Percentiles rank a stretch among this genome's conserved stretches.
Evolutionary conservation across 169 alveolate species (phyloP).

Genomic region (Besnoitia besnoiti): DNA sequence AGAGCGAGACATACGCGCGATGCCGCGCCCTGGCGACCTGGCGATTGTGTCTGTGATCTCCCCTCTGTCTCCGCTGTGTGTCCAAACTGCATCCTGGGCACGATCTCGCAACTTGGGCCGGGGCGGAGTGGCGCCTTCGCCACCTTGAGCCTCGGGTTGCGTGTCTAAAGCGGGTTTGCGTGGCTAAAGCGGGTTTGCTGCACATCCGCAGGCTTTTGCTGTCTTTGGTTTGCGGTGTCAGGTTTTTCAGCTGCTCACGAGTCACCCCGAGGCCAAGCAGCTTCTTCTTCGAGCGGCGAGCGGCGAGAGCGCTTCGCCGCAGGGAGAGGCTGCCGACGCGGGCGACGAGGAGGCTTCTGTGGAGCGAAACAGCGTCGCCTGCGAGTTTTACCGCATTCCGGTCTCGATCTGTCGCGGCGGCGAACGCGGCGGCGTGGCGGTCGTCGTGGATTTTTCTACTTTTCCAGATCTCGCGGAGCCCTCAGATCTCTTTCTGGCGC

Average conservation of each 20-base stretch:
- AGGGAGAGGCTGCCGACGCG: neutral
- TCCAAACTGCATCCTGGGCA: too few relatives aligned
- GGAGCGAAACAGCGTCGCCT: neutral
- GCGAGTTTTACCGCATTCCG: constrained; percentile 10
- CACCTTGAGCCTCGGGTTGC: too few relatives aligned
- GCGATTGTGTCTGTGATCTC: neutral
- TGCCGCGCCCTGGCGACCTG: too few relatives aligned
- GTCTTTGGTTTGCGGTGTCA: too few relatives aligned
- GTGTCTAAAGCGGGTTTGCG: too few relatives aligned
- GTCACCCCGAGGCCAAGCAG: neutral
- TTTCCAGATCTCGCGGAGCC: constrained; percentile 9
- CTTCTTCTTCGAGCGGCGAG: neutral
- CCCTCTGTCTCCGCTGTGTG: too few relatives aligned
- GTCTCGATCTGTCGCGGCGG: neutral
- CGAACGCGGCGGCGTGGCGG: neutral
- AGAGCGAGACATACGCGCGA: too few relatives aligned
- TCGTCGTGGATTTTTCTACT: neutral
- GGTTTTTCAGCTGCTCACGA: neutral
- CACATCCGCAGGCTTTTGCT: too few relatives aligned
- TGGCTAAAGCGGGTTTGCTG: too few relatives aligned
- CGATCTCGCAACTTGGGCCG: too few relatives aligned
- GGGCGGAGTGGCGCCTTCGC: too few relatives aligned
- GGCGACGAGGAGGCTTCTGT: neutral
- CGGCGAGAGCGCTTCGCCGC: neutral
- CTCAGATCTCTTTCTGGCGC: neutral